Conservation (phyloP, 202 grass and related monocot species). For the Setaria viridis region DNA sequence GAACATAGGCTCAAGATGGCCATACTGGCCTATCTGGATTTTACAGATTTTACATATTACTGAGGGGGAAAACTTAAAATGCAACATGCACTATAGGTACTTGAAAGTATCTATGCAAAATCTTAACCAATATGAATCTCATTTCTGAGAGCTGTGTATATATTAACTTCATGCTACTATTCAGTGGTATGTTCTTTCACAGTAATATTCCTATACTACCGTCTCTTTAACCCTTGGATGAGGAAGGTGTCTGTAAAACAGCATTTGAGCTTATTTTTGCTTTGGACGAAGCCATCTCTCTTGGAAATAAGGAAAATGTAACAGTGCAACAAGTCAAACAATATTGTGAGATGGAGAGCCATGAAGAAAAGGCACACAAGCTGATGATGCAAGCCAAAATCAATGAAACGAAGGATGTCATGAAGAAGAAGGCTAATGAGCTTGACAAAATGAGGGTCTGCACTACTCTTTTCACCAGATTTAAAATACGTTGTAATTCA, state of each 20-base stretch:
- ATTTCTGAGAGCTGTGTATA: conserved; percentile 28
- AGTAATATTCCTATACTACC: not conserved
- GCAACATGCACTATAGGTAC: not conserved
- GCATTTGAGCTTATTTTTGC: conserved; percentile 91
- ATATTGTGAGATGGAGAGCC: conserved; percentile 94
- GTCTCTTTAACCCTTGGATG: conserved; percentile 77
- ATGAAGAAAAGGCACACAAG: conserved; percentile 76
- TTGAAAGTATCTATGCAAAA: conserved; percentile 8
- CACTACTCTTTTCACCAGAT: not conserved
- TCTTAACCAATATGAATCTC: conserved; percentile 8
- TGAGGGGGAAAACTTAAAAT: not conserved
- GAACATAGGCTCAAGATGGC: not conserved
- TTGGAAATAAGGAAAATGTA: conserved; percentile 88
- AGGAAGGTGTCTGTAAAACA: conserved; percentile 73
- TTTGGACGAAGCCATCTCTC: conserved; percentile 84
- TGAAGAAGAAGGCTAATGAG: conserved; percentile 81
- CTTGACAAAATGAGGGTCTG: conserved; percentile 85
- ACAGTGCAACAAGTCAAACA: conserved; percentile 88
- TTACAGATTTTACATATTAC: conserved; percentile 6
- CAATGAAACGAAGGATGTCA: conserved; percentile 75
- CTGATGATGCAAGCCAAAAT: conserved; percentile 80
- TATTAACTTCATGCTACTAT: not conserved
- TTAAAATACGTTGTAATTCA: not conserved
- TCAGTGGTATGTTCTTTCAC: not conserved
- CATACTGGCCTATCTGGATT: not conserved